Evolutionary conservation across 2,329 filamentous ascomycete genomes (phyloP), one percentile per base, ranked within the genome.

Genomic region (Lithohypha guttulata): DNA sequence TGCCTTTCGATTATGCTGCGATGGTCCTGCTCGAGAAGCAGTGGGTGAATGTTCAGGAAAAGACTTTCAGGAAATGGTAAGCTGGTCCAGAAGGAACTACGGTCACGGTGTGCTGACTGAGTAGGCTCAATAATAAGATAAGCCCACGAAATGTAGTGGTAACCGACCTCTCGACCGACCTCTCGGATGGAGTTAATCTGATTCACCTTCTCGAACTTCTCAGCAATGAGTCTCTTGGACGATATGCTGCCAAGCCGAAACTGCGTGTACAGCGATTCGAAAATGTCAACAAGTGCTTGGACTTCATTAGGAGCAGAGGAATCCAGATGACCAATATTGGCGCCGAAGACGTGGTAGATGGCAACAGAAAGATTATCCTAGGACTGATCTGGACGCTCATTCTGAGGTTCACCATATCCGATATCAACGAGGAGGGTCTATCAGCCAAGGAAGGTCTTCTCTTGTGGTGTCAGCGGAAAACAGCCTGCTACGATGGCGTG

Each of bases 241-340:
- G 89, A 60, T 98, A 98, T 74, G 91, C 91, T 47, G 84, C 89
- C 39, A 93, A 89, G 55, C 91, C 91, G 26, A 95, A 94, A 65
- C 72, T 98, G 51, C 85, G 91, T 42, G 91, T 98, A 37, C 91
- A 98, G 66, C 80, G 79, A 52, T 98, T 96, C 62, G 91, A 98
- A 62, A 98, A 98, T 73, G 89, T 91, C 60, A 96, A 96, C 67
- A 80, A 87, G 52, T 84, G 85, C 34, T 77, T 98, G 46, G 80
- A 95, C 62, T 98, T 91, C 55, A 86, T 98, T 66, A 93, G 84
- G 58, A 79, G 77, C 42, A 72, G 86, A 52, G 81, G 85, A 14
- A 96, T 98, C 48, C 89, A 94, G 60, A 84, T 98, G 80, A 95
- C 86, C 51, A 98, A 98, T 53, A 96, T 96, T 55, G 91, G 91